phyloP scores from a whole-genome alignment of 2,329 filamentous ascomycete genomes.

The Fusarium bulbicola region DNA sequence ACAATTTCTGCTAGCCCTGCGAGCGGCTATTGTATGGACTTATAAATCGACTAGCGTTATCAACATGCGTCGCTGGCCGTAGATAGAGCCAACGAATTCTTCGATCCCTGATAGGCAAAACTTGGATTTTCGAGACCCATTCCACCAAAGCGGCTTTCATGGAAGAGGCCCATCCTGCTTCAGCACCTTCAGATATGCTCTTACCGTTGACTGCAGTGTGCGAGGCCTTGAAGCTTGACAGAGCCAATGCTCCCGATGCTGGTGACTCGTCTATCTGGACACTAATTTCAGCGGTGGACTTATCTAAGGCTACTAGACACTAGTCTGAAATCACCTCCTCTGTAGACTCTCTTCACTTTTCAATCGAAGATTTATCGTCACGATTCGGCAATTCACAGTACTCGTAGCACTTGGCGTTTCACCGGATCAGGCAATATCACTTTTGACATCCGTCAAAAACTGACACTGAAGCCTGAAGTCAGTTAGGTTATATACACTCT shows the following conservation, averaged over 20 bases:
- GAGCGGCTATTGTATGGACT: rapidly evolving
- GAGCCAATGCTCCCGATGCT: neutral
- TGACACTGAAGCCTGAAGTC: too few species aligned
- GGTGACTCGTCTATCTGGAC: rapidly evolving
- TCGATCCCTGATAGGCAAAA: too few species aligned
- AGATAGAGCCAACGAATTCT: too few species aligned
- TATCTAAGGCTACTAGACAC: rapidly evolving
- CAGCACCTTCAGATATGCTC: too few species aligned
- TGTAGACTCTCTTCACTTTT: neutral
- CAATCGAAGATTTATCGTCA: neutral
- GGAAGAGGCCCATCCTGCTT: too few species aligned
- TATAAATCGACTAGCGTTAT: rapidly evolving
- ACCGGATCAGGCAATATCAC: rapidly evolving
- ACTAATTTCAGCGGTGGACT: neutral
- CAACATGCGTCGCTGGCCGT: rapidly evolving
- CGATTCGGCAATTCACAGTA: too few species aligned
- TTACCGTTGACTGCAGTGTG: too few species aligned
- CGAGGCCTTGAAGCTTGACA: neutral
- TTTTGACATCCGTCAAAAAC: too few species aligned
- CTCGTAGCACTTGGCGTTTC: rapidly evolving
- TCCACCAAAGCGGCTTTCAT: too few species aligned
- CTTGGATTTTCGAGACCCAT: too few species aligned
- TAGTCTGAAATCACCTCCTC: rapidly evolving
- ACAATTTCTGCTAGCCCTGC: rapidly evolving
- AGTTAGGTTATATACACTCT: too few species aligned